Evolutionary conservation across 2,329 filamentous ascomycete species (phyloP), one percentile per base, ranked within the genome.

Genomic region (Exophiala dermatitidis): DNA sequence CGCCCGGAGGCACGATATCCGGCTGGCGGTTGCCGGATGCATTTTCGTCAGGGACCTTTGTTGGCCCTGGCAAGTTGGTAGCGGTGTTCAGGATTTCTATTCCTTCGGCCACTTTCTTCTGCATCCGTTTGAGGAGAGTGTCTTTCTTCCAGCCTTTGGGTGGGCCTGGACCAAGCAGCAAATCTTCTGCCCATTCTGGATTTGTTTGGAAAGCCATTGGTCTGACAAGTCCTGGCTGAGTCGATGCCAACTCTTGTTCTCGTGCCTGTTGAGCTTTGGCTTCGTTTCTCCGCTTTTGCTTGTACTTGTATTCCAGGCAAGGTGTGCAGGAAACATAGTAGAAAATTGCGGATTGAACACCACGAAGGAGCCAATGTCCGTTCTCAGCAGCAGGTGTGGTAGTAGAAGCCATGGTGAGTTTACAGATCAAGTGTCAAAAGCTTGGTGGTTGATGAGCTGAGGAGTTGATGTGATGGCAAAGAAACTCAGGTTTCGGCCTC

Each of bases 171-270:
- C 90, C 90, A 71, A 90, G 78, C 58, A 76, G 77, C 60, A 96
- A 94, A 69, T 96, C 90, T 66, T 93, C 86, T 32, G 79, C 75
- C 90, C 90, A 96, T 71, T 88, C 88, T 8, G 85, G 84, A 64
- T 96, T 96, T 30, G 89, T 95, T 64, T 84, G 85, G 63, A 89
- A 93, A 1, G 89, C 69, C 1, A 86, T 90, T 64, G 96, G 90
- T 47, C 82, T 78, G 68, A 95, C 93, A 7, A 82, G 70, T 38
- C 80, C 81, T 0, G 88, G 87, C 66, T 90, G 81, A 60, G 89
- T 81, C 53, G 68, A 69, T n/a, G 74, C 59, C 32, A 72, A 59
- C 50, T 78, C 78, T 43, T 78, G 77, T 67, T 86, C 12, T 28
- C 9, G n/a, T 61, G 80, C 75, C 52, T 83, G 78, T 57, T 85